Evolutionary conservation across 768 basidiomycete species (phyloP).

Genomic region (Tricholoma bakamatsutake): DNA sequence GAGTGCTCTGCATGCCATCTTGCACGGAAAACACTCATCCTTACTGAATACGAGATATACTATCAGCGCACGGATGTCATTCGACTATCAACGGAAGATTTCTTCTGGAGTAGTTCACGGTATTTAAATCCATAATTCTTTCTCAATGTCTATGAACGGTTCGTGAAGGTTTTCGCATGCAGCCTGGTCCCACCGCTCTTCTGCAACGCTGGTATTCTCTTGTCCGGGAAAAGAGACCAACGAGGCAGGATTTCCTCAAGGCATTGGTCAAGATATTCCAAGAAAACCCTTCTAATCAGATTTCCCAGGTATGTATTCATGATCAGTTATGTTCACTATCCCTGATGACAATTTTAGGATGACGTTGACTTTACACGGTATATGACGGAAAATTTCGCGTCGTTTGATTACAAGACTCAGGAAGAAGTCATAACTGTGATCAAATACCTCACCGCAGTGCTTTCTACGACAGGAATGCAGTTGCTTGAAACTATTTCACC

Average conservation of each 20-base stretch:
- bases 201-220: slow-evolving; percentile 89
- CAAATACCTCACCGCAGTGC: slow-evolving; percentile 65
- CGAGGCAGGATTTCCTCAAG: slow-evolving; percentile 84
- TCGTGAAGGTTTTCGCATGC: slow-evolving; percentile 55
- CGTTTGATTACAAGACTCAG: slow-evolving; percentile 91
- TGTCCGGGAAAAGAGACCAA: slow-evolving; percentile 83
- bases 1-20: slow-evolving; percentile 67
- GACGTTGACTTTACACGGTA: slow-evolving; percentile 86
- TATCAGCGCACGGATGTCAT: slow-evolving; percentile 75
- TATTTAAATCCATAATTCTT: slow-evolving; percentile 16
- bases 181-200: slow-evolving; percentile 63
- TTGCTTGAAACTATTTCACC: slow-evolving; percentile 72
- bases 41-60: slow-evolving; percentile 83
- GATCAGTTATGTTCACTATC: background rate
- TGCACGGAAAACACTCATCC: slow-evolving; percentile 87
- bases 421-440: slow-evolving; percentile 90
- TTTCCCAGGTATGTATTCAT: slow-evolving; percentile 44
- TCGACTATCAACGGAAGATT: slow-evolving; percentile 73
- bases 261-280: slow-evolving; percentile 80
- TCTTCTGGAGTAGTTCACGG: slow-evolving; percentile 46
- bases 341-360: slow-evolving; percentile 38
- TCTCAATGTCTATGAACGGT: background rate
- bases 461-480: slow-evolving; percentile 79
- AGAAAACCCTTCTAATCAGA: slow-evolving; percentile 49
- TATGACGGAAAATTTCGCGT: slow-evolving; percentile 91